Base-by-base conservation (phyloP, 495 filamentous ascomycete species). In the Trichocladium antarcticum region DNA sequence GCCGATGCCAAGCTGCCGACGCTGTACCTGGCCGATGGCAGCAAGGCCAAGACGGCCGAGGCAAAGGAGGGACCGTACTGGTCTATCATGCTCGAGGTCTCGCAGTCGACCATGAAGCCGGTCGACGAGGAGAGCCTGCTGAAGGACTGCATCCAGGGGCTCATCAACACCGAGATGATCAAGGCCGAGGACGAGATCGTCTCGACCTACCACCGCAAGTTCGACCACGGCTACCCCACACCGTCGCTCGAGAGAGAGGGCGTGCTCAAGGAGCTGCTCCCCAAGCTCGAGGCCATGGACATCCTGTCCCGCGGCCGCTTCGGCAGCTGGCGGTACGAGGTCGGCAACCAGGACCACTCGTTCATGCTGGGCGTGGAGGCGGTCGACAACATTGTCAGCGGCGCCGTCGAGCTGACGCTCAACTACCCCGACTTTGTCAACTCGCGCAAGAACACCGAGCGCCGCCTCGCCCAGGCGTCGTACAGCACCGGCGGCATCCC, bases 361-460 rank as follows among this genome's bases (percentile, higher is more conserved):
- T 97, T 99, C 74, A 97, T 97, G 92, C 75, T 96, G 38, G 92
- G 92, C 66, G 92, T 96, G 15, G 92, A 99, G 71, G 92, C 92
- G 39, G 89, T 84, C 35, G 92, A 99, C 71, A 78, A 89, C 71
- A 92, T 99, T 65, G 82, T 95, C 61, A 90, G 85, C 69, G 92
- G 92, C 56, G 85, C 85, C 3, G 85, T 89, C 51, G 92, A 99
- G 76, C 71, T 97, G 66, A 99, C 92, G 46, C 80, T 97, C 57
- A 96, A 99, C 76, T 94, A 97, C 71, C 93, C 93, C 38, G 93
- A 99, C 71, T 96, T 97, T 66, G 90, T 99, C 72, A 99, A 99
- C 72, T 73, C 77, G 44, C 76, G 92, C 57, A 69, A 82, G 60
- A 98, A 98, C 73, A 80, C 72, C 8, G 92, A 98, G 79, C 77